These are phyloP conservation scores for Setaria italica DNA, from an alignment of 202 grass and related monocot species.

Conservation along the genomic window DNA sequence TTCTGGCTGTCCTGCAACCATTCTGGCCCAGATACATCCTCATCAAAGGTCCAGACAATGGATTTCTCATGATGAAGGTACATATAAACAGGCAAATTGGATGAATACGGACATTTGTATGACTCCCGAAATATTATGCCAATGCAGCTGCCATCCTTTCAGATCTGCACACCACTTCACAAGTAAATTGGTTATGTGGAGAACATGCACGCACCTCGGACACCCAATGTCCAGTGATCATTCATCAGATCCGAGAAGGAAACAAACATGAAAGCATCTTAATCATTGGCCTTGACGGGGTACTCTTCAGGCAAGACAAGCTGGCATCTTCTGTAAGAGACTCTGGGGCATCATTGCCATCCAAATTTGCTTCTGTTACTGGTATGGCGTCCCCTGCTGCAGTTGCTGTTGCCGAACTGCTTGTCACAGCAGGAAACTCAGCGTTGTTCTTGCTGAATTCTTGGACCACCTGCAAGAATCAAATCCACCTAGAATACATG, in stretches of 20 bases:
- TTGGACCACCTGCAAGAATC: conserved; percentile 66
- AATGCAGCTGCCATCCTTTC: background rate
- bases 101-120: conserved; percentile 7
- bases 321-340: conserved; percentile 18
- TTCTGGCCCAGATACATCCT: background rate
- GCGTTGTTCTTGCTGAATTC: conserved; percentile 66
- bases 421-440: conserved; percentile 20
- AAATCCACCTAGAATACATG: conserved; percentile 27
- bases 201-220: background rate
- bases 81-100: background rate
- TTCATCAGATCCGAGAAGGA: conserved; percentile 51
- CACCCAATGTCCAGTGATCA: background rate
- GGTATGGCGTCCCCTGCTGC: conserved; percentile 40
- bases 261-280: conserved; percentile 70
- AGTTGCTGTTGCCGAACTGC: conserved; percentile 13
- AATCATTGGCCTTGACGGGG: conserved; percentile 45
- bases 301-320: conserved; percentile 44
- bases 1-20: background rate
- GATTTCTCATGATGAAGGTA: background rate
- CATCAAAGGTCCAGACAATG: background rate
- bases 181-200: background rate
- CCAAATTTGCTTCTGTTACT: conserved; percentile 64
- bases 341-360: conserved; percentile 44
- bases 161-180: background rate
- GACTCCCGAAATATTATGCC: background rate